A percentile compares a stretch with the other conserved stretches of the same genome.
These are phyloP conservation scores for Diophrys appendiculata DNA, from an alignment of 73 alveolate species.

Conservation along the genomic window DNA sequence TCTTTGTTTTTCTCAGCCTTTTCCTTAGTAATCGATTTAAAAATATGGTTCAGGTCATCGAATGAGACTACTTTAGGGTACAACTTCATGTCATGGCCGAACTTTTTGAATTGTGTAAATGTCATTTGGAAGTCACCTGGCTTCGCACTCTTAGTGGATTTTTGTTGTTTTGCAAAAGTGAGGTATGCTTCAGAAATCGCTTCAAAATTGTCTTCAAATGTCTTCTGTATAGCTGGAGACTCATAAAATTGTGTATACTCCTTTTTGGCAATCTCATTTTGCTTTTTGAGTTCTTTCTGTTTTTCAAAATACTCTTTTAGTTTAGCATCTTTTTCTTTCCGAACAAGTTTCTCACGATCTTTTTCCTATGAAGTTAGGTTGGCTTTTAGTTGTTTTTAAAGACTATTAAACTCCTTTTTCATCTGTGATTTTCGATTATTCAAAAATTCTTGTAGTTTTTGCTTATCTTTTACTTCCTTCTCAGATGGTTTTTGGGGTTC, in stretches of 20 bases:
- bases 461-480: no score
- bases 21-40: constrained; percentile 13
- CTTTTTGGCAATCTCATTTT: constrained; percentile 10
- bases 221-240: neutral
- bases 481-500: no score
- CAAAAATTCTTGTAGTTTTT: neutral
- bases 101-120: constrained; percentile 9
- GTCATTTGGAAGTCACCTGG: constrained; percentile 15
- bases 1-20: constrained; percentile 7
- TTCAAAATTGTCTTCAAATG: neutral
- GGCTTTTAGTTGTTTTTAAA: constrained; percentile 2
- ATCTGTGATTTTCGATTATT: constrained; percentile 17
- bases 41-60: constrained; percentile 12
- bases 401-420: constrained; percentile 6
- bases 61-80: constrained; percentile 13
- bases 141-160: constrained; percentile 3
- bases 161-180: constrained; percentile 13
- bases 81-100: constrained; percentile 7
- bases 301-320: constrained; percentile 9
- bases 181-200: constrained; percentile 14
- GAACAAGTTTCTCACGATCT: neutral
- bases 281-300: constrained; percentile 16
- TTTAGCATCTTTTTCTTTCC: constrained; percentile 9
- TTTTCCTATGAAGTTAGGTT: constrained; percentile 11
- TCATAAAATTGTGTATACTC: constrained; percentile 10